Percentiles rank a stretch among this genome's conserved stretches.
phyloP scores from a whole-genome alignment of 1,284 basidiomycete genomes.

The Malassezia slooffiae region DNA sequence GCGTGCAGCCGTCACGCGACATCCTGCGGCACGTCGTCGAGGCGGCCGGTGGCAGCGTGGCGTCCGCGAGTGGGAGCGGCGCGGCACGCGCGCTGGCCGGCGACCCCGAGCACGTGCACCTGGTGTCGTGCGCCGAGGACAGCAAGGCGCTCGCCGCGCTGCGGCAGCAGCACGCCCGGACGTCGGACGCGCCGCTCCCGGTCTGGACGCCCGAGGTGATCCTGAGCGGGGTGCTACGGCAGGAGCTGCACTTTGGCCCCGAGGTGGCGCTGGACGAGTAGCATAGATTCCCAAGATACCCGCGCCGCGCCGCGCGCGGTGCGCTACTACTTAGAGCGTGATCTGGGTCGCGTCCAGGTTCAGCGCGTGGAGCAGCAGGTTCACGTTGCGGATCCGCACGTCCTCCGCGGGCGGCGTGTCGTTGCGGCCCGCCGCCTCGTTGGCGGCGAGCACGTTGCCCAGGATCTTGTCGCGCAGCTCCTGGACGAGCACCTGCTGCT shows the following conservation, averaged over 20 bases:
- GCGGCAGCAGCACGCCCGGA: constrained; percentile 4
- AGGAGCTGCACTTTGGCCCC: constrained; percentile 14
- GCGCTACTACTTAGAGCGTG: constrained; percentile 32
- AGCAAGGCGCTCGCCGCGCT: constrained; percentile 2
- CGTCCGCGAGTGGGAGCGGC: not conserved
- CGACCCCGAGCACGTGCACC: constrained; percentile 5
- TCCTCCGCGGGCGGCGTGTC: constrained; percentile 16
- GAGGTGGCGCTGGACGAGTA: not conserved
- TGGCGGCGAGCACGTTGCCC: constrained; percentile 67
- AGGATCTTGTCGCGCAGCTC: constrained; percentile 82
- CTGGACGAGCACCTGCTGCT: constrained; percentile 71
- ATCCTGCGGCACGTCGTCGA: constrained; percentile 13
- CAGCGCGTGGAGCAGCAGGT: constrained; percentile 41
- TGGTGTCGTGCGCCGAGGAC: constrained; percentile 13
- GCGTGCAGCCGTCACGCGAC: constrained; percentile 10
- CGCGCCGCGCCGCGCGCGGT: too few species aligned
- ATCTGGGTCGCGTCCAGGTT: constrained; percentile 45
- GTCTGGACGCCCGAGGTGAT: constrained; percentile 18
- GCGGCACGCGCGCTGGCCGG: not conserved
- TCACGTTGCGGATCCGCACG: constrained; percentile 40
- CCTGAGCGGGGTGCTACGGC: constrained; percentile 15
- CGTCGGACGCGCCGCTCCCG: not conserved
- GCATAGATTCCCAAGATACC: not conserved
- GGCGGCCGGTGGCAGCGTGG: constrained; percentile 12
- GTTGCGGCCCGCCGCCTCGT: constrained; percentile 37